A percentile compares a stretch with the other conserved stretches of the same genome.
Evolutionary conservation across 495 filamentous ascomycete genomes (phyloP).

Genomic region (Penicillium roqueforti): DNA sequence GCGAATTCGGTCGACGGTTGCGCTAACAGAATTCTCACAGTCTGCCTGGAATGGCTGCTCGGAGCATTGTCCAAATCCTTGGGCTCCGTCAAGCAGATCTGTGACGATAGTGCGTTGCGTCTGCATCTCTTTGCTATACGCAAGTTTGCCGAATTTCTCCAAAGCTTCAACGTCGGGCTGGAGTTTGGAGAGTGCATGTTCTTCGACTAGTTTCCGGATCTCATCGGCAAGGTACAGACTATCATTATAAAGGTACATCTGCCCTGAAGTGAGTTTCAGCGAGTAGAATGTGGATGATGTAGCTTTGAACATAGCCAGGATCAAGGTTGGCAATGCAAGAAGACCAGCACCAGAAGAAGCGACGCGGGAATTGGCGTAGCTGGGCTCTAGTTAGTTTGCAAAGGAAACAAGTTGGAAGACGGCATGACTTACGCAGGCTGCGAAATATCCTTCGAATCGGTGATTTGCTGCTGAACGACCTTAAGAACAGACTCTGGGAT

Average conservation of each 20-base stretch:
- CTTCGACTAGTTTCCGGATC: slow-evolving; percentile 55
- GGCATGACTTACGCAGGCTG: slow-evolving; percentile 45
- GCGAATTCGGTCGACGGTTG: slow-evolving; percentile 63
- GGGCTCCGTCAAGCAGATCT: slow-evolving; percentile 77
- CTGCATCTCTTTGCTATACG: slow-evolving; percentile 84
- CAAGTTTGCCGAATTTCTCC: slow-evolving; percentile 73
- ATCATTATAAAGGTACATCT: slow-evolving; percentile 95
- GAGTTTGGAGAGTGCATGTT: slow-evolving; percentile 52
- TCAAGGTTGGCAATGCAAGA: slow-evolving; percentile 74
- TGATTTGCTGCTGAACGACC: slow-evolving; percentile 63
- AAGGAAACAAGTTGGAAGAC: slow-evolving; percentile 6
- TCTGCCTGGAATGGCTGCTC: slow-evolving; percentile 58
- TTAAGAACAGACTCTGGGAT: slow-evolving; percentile 73
- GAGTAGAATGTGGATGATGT: slow-evolving; percentile 77
- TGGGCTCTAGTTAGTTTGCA: slow-evolving; percentile 25
- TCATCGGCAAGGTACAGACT: slow-evolving; percentile 69
- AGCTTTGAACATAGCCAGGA: slow-evolving; percentile 88
- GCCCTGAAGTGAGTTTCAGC: slow-evolving; percentile 57
- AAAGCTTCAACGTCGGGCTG: slow-evolving; percentile 68
- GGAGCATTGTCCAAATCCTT: slow-evolving; percentile 61
- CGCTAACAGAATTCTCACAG: slow-evolving; percentile 66
- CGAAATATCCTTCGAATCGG: slow-evolving; percentile 63
- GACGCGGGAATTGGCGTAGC: slow-evolving; percentile 51
- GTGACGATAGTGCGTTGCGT: slow-evolving; percentile 76
- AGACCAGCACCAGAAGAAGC: slow-evolving; percentile 70